Base-by-base conservation (phyloP, 2,329 filamentous ascomycete genomes). In the Alternaria sp. region DNA sequence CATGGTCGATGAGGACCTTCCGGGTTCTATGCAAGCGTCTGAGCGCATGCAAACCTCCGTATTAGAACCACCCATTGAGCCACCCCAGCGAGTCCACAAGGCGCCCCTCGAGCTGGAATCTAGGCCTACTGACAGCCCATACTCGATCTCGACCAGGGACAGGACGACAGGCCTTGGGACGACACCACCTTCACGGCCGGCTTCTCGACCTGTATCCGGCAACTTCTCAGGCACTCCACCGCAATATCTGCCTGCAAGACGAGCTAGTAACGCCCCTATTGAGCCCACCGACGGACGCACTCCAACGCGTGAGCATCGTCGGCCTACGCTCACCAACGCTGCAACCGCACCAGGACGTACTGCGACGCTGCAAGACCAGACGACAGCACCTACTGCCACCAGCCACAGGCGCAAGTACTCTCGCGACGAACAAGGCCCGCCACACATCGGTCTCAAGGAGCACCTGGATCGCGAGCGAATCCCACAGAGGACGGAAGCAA, bases 1-100 rank as follows among this genome's bases (percentile, higher is more conserved):
- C 6, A 83, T 97, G 28, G 89, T 93, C 7, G 91, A 90, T 45
- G 93, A 97, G 73, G 93, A 97, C 75, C 67, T 89, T 21, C 86
- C 78, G 8, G 68, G 73, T 26, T 59, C 71, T 26, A 67, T 73
- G 66, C 73, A 75, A 46, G 61, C 72, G 45, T 70, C 69, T 23
- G 69, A 73, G 26, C 54, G 70, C n/a, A 67, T 73, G 59, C 73
- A 75, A 51, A 57, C 70, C 43, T 70, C 69, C 11, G 73, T 72
- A 46, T 65, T 72, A 23, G 77, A 78, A 55, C 69, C 73, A 26
- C 67, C 66, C 17, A 61, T 70, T 15, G 69, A 70, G 43, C 67
- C 67, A 49, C 59, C 73, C 28, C 76, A 67, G 65, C 71, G 67
- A 66, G 49, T 66, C 13, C 73, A 76, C 54, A 80, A 75, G 59